Base-by-base conservation (phyloP, 2,329 filamentous ascomycete genomes). In the Xylariaceae sp. region DNA sequence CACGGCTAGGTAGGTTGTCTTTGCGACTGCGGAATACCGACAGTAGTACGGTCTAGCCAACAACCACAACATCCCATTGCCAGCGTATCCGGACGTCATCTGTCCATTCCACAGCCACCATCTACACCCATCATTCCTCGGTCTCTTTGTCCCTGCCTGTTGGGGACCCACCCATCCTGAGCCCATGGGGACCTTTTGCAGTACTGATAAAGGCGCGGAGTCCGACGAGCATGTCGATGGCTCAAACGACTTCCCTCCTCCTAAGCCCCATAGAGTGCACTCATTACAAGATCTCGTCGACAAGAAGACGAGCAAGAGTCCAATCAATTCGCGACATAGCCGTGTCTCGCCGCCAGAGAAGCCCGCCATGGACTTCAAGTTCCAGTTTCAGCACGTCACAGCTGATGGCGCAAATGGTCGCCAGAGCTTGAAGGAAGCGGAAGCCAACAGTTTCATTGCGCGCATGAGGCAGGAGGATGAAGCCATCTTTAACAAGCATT, bases 121-220 rank as follows among this genome's bases (percentile, higher is more conserved):
- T 23, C 30, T 10, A 10, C 48, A 30, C 17, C 18, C 15, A 34
- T 17, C 48, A 30, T 17, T 39, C 15, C 9, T 51, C 35, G 34
- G 17, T 48, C 34, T 49, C 44, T 56, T 59, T 45, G 35, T 52
- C 50, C 52, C 10, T 51, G 39, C 17, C 37, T 45, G 23, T 55
- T 35, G 48, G 48, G 48, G 30, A 42, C 55, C 53, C 51, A 51
- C 51, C 37, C 4, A 18, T 48, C 42, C 62, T 68, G 62, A 63
- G 39, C 67, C 58, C 58, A 72, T 71, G 68, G 69, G 68, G 53
- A 55, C 30, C 8, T 34, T 64, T 9, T 70, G 67, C 54, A 65
- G 65, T 59, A 65, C 63, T 57, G 57, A 68, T 66, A 69, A 65
- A 63, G 64, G 62, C 57, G 53, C 57, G 37, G 55, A 66, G 57